phyloP scores from a whole-genome alignment of 1,284 basidiomycete genomes.

The Fomitopsis betulina region DNA sequence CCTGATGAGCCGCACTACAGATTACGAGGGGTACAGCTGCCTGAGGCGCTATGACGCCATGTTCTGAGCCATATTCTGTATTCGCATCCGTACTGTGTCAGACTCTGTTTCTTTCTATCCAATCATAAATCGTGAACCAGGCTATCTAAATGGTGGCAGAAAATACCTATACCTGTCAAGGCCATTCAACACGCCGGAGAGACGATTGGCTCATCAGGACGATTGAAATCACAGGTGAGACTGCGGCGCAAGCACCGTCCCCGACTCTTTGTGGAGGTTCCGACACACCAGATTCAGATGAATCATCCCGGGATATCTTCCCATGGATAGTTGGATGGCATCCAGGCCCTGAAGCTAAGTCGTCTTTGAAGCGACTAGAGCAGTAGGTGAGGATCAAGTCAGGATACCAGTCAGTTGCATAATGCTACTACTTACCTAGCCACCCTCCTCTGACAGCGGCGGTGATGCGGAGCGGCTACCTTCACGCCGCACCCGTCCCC shows the following conservation, averaged over 20 bases:
- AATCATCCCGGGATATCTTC: too few species aligned
- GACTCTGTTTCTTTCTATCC: neutral
- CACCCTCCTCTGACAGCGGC: neutral
- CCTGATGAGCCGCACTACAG: conserved; percentile 29
- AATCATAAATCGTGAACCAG: neutral
- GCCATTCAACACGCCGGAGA: too few species aligned
- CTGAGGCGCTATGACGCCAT: conserved; percentile 64
- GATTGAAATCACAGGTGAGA: too few species aligned
- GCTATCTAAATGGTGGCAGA: neutral
- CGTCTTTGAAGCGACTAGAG: neutral
- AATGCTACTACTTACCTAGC: too few species aligned
- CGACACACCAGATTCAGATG: too few species aligned
- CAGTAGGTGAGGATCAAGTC: too few species aligned
- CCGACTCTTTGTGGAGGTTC: too few species aligned
- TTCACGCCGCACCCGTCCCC: neutral
- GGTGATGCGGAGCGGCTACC: neutral
- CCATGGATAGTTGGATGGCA: too few species aligned
- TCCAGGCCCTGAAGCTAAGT: neutral
- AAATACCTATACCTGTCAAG: too few species aligned
- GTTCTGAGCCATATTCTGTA: conserved; percentile 32
- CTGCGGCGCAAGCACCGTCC: too few species aligned
- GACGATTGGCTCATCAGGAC: too few species aligned
- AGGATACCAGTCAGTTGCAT: too few species aligned
- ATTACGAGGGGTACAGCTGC: conserved; percentile 81
- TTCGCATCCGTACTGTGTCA: neutral